phyloP scores from a whole-genome alignment of 768 basidiomycete genomes.

The Sporobolomyces phaffii region DNA sequence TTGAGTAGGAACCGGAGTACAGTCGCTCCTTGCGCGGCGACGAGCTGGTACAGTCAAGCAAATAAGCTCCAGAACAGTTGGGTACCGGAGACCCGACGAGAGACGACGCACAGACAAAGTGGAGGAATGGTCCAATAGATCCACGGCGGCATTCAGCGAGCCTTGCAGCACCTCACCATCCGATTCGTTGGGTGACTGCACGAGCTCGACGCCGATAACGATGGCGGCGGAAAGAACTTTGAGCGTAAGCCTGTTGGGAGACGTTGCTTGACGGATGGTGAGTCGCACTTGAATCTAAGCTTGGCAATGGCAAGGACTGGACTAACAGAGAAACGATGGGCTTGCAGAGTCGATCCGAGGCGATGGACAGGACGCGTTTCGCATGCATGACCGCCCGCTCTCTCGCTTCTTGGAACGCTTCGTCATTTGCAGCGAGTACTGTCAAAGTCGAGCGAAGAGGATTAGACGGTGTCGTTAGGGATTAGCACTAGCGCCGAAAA shows the following conservation, averaged over 20 bases:
- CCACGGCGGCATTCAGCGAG: neutral
- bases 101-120: no score
- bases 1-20: constrained; percentile 16
- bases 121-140: no score
- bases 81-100: no score
- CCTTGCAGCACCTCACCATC: neutral
- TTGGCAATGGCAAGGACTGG: neutral
- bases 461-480: no score
- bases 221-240: constrained; percentile 11
- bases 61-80: no score
- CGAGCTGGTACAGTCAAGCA: neutral
- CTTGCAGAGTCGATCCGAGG: neutral
- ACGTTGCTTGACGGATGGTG: no score
- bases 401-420: constrained; percentile 16
- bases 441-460: no score
- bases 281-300: no score
- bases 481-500: neutral
- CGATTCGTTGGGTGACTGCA: constrained; percentile 19
- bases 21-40: neutral
- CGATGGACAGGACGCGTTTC: constrained; percentile 27
- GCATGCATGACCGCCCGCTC: constrained; percentile 27
- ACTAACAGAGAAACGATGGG: neutral
- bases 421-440: constrained; percentile 26
- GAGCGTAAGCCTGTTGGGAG: neutral
- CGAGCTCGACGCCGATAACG: constrained; percentile 6